Conservation (phyloP, 2,329 filamentous ascomycete species). For the Colletotrichum liaoningense region DNA sequence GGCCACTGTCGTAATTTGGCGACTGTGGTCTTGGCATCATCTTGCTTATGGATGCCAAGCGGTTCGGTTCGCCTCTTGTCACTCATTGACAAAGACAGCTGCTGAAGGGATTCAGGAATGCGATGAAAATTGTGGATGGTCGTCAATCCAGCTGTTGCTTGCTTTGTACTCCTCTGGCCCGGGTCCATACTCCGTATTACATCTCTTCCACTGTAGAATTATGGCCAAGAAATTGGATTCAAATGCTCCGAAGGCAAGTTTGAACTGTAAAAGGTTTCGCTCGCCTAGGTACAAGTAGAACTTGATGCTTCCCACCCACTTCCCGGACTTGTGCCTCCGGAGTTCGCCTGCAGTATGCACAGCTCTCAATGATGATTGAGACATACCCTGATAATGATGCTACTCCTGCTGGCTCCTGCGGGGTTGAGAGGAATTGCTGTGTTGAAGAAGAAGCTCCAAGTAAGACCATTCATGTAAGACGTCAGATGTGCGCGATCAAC, state of each 20-base stretch:
- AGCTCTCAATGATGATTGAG: neutral
- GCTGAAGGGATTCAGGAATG: neutral
- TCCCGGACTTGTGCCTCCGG: neutral
- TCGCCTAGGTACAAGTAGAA: neutral
- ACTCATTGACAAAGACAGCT: neutral
- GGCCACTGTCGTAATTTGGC: slow-evolving; percentile 21
- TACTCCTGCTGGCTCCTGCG: no score
- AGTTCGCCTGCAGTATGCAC: neutral
- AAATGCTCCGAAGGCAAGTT: neutral
- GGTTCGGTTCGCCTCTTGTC: slow-evolving; percentile 13
- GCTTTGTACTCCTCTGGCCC: neutral
- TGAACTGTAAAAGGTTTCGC: neutral
- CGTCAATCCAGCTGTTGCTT: neutral
- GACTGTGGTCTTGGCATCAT: slow-evolving; percentile 13
- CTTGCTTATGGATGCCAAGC: slow-evolving; percentile 8
- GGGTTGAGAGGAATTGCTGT: no score
- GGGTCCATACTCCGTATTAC: neutral
- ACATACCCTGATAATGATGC: neutral
- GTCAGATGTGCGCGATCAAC: neutral
- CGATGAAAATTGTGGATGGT: neutral
- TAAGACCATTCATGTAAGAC: neutral
- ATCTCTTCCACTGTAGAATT: neutral
- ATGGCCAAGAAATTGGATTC: neutral
- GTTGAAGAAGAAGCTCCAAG: neutral
- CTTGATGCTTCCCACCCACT: neutral